phyloP scores from a whole-genome alignment of 495 filamentous ascomycete genomes.

The Hypoxylon fuscum region DNA sequence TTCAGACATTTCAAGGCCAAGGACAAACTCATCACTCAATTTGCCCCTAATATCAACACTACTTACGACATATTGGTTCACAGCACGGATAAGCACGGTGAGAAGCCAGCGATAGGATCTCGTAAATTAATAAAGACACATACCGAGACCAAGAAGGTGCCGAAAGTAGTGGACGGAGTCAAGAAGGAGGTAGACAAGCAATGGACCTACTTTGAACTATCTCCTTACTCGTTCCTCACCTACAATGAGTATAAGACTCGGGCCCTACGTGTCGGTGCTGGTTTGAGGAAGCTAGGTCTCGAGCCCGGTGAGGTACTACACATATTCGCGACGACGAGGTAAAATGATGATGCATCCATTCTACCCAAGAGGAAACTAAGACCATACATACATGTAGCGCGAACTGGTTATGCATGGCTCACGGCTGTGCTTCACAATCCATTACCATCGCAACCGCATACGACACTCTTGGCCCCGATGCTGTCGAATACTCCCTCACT shows the following conservation, averaged over 20 bases:
- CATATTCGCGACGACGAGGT: constrained; percentile 69
- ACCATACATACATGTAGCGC: constrained; percentile 41
- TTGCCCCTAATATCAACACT: constrained; percentile 62
- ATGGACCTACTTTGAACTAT: constrained; percentile 74
- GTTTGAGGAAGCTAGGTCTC: constrained; percentile 66
- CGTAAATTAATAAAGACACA: constrained; percentile 67
- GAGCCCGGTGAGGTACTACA: constrained; percentile 60
- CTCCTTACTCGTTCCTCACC: constrained; percentile 65
- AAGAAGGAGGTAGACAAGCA: constrained; percentile 69
- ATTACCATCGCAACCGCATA: constrained; percentile 73
- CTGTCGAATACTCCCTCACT: constrained; percentile 67
- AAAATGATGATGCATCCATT: no score
- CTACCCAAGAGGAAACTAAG: no score
- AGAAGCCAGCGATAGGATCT: constrained; percentile 66
- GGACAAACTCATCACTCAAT: constrained; percentile 60
- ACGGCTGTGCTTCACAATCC: constrained; percentile 64
- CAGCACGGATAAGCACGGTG: constrained; percentile 61
- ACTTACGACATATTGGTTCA: constrained; percentile 67
- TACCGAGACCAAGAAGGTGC: constrained; percentile 70
- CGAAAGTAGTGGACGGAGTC: constrained; percentile 72
- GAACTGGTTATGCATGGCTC: constrained; percentile 60
- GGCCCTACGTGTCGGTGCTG: constrained; percentile 62
- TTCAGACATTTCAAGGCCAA: constrained; percentile 64
- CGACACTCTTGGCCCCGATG: constrained; percentile 69
- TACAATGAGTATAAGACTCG: constrained; percentile 68